A percentile compares a stretch with the other conserved stretches of the same genome.
Conservation (phyloP, 345 rosid genomes). For the Syzygium oleosum region DNA sequence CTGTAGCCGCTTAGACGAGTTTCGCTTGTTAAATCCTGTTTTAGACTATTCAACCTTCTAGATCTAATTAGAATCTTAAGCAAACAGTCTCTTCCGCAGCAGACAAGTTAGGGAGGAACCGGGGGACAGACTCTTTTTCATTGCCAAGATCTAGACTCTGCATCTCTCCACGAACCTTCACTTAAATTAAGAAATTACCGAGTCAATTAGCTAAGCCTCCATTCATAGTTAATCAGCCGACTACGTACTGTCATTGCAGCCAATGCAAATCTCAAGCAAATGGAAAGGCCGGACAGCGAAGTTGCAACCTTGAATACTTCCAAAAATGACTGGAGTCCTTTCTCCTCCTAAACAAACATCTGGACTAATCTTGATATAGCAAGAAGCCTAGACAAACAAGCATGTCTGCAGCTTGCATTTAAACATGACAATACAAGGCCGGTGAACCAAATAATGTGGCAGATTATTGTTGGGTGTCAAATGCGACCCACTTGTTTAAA, state of each 20-base stretch:
- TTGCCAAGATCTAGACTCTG: background rate
- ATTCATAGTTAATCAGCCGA: background rate
- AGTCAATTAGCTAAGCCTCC: background rate
- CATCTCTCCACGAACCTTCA: background rate
- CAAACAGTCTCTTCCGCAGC: background rate
- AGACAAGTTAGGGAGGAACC: background rate
- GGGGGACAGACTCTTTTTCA: background rate
- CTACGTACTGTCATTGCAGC: background rate
- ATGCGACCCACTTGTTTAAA: background rate
- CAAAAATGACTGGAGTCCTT: background rate
- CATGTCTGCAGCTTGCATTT: background rate
- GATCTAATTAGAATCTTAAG: background rate
- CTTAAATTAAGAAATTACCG: background rate
- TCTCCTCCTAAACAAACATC: background rate
- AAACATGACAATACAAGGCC: background rate
- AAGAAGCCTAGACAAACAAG: background rate
- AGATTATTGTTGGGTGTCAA: accelerated
- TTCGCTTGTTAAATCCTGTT: background rate
- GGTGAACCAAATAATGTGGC: background rate
- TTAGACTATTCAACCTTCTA: background rate
- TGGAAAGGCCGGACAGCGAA: background rate
- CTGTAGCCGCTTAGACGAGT: background rate
- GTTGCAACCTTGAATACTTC: background rate
- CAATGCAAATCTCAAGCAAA: background rate
- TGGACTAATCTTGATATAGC: background rate